Evolutionary conservation across 768 basidiomycete genomes (phyloP).

Genomic region (Lactarius vividus): DNA sequence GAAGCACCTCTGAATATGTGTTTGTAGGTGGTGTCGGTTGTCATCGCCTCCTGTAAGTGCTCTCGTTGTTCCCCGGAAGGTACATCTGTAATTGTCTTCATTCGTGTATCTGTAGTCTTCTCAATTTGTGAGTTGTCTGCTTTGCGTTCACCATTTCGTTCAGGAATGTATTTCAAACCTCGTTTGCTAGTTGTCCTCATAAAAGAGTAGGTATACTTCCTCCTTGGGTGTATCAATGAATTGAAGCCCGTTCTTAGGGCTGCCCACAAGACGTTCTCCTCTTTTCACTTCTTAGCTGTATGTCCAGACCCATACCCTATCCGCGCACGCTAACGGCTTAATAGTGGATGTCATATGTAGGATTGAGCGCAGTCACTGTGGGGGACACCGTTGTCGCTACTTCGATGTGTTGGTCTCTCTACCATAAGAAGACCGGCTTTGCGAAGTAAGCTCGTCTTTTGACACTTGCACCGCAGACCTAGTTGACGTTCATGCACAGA

Average conservation of each 20-base stretch:
- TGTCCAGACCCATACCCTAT: constrained; percentile 20
- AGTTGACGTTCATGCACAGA: constrained; percentile 18
- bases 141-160: not conserved
- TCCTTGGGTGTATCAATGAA: not conserved
- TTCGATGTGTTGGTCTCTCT: constrained; percentile 48
- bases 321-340: not conserved
- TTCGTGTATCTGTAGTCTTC: constrained; percentile 18
- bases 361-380: constrained; percentile 45
- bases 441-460: constrained; percentile 34
- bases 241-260: constrained; percentile 21
- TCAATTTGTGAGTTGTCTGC: constrained; percentile 28
- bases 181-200: constrained; percentile 43
- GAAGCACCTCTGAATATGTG: not conserved
- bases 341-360: constrained; percentile 51
- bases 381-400: constrained; percentile 50
- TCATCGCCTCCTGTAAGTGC: constrained; percentile 43
- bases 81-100: not conserved
- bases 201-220: constrained; percentile 39
- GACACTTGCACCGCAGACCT: not conserved
- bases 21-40: constrained; percentile 35
- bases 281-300: constrained; percentile 36
- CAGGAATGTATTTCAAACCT: not conserved
- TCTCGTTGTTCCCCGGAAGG: not conserved
- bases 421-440: constrained; percentile 48
- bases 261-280: constrained; percentile 36